Evolutionary conservation across 148 eudicot species (phyloP).

Genomic region (Rhododendron kiyosumense): DNA sequence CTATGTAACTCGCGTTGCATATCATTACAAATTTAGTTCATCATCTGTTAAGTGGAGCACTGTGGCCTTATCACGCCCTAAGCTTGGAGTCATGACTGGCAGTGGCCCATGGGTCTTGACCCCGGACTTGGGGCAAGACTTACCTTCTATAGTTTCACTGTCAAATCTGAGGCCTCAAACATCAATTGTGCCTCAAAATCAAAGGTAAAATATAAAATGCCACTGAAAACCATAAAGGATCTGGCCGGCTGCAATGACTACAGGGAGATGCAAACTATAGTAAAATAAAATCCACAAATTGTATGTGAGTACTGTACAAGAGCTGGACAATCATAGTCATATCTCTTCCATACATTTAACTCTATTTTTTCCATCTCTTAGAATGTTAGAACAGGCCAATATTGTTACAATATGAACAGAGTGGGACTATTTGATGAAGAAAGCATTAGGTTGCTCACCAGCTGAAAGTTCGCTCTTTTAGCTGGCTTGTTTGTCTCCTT

Average conservation of each 20-base stretch:
- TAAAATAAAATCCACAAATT: background rate
- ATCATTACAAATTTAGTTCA: background rate
- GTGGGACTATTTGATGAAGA: conserved; percentile 1
- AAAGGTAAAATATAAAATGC: background rate
- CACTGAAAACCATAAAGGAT: background rate
- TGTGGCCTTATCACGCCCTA: background rate
- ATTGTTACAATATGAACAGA: background rate
- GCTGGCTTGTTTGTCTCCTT: conserved; percentile 30
- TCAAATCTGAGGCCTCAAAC: background rate
- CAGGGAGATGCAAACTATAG: background rate
- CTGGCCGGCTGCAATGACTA: background rate
- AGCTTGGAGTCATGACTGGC: background rate
- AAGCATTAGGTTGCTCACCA: conserved; percentile 30
- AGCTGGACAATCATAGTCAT: conserved; percentile 1
- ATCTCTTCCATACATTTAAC: conserved; percentile 1
- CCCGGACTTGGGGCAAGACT: background rate
- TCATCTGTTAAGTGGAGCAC: background rate
- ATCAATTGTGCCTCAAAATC: background rate
- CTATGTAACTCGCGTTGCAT: background rate
- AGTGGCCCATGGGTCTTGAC: background rate
- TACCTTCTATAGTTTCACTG: background rate
- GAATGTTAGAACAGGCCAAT: background rate
- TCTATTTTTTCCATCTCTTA: conserved; percentile 2
- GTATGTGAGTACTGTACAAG: background rate
- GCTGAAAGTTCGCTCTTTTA: conserved; percentile 25